phyloP scores from a whole-genome alignment of 768 basidiomycete genomes.

The Mycena capillaripes region DNA sequence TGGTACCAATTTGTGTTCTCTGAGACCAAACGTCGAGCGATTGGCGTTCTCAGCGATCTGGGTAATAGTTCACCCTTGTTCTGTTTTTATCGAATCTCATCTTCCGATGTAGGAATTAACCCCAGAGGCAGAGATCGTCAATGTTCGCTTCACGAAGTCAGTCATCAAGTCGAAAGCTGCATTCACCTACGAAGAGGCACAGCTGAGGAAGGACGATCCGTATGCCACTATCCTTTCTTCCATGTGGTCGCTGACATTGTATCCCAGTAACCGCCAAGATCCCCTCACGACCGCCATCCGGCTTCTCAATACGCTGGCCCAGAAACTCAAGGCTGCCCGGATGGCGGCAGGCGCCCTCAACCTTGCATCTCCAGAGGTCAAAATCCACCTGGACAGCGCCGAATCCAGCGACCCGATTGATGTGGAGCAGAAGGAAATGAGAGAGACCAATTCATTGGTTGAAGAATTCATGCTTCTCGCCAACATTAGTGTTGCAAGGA shows the following conservation, averaged over 20 bases:
- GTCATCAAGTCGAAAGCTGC: slow-evolving; percentile 97
- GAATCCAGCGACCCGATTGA: slow-evolving; percentile 97
- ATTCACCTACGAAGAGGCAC: slow-evolving; percentile 97
- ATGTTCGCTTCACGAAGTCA: slow-evolving; percentile 93
- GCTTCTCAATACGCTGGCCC: slow-evolving; percentile 88
- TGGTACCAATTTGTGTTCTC: slow-evolving; percentile 95
- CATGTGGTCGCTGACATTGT: neutral
- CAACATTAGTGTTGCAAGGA: slow-evolving; percentile 92
- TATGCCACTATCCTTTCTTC: slow-evolving; percentile 52
- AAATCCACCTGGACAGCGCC: slow-evolving; percentile 93
- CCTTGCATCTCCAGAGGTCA: slow-evolving; percentile 98
- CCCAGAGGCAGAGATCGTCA: slow-evolving; percentile 89
- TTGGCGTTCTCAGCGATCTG: slow-evolving; percentile 97
- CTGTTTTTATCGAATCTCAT: slow-evolving; percentile 16
- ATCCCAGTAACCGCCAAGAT: slow-evolving; percentile 77
- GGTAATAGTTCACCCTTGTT: slow-evolving; percentile 62
- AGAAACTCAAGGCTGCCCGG: slow-evolving; percentile 85
- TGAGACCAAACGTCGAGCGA: slow-evolving; percentile 93
- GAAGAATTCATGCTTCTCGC: slow-evolving; percentile 99
- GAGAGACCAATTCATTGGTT: slow-evolving; percentile 95
- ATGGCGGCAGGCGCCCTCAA: slow-evolving; percentile 99
- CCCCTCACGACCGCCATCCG: slow-evolving; percentile 89
- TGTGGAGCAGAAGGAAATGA: slow-evolving; percentile 93
- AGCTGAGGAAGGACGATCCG: slow-evolving; percentile 93
- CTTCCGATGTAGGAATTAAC: slow-evolving; percentile 82